These are phyloP conservation scores for Entonaema liquescens DNA, from an alignment of 495 filamentous ascomycete genomes.

Conservation along the genomic window DNA sequence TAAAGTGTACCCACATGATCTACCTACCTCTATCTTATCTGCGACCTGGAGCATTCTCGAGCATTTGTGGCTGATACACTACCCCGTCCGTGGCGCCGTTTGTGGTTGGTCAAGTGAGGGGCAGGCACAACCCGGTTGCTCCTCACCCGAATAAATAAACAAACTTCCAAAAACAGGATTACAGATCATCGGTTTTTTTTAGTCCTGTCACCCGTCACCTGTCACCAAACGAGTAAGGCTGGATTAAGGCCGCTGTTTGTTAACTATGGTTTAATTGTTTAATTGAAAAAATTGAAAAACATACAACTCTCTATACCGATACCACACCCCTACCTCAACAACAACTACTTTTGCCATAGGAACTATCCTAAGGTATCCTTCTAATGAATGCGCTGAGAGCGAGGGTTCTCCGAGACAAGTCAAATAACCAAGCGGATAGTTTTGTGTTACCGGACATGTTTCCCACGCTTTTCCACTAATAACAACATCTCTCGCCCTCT, in stretches of 20 bases:
- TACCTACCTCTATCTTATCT: constrained; percentile 11
- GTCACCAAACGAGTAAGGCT: constrained; percentile 28
- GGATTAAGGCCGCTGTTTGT: constrained; percentile 14
- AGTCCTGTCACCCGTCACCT: constrained; percentile 11
- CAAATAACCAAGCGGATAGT: constrained; percentile 3
- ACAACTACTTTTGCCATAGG: constrained; percentile 30
- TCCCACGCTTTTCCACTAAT: constrained; percentile 6
- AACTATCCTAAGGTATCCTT: constrained; percentile 29
- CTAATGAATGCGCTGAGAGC: constrained; percentile 42
- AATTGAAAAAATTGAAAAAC: constrained; percentile 3
- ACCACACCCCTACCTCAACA: constrained; percentile 2
- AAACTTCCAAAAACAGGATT: constrained; percentile 44
- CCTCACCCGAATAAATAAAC: constrained; percentile 49
- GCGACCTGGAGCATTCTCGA: no score
- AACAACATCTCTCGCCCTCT: background rate
- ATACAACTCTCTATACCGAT: constrained; percentile 11
- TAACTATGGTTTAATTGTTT: constrained; percentile 23
- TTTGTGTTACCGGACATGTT: constrained; percentile 24
- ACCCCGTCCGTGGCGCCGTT: background rate
- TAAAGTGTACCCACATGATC: background rate
- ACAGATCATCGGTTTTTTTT: constrained; percentile 14
- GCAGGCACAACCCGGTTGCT: constrained; percentile 36
- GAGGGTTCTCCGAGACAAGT: constrained; percentile 26
- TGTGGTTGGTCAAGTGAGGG: constrained; percentile 29
- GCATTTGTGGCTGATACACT: background rate